phyloP scores from a whole-genome alignment of 2,329 filamentous ascomycete species.

The Colletotrichum simmondsii region DNA sequence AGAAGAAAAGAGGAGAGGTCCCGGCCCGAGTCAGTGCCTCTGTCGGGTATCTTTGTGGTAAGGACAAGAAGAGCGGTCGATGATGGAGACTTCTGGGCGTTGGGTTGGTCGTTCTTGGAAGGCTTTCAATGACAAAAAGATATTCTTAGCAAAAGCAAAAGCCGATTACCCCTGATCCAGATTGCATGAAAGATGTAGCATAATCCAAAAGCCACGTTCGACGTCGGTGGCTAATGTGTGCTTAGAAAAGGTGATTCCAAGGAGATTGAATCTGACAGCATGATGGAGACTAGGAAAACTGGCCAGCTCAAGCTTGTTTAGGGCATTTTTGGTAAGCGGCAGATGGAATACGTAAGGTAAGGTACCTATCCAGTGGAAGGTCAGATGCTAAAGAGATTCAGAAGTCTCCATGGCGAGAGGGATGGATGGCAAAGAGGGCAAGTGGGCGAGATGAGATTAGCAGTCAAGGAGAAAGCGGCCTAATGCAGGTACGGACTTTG shows the following conservation, averaged over 20 bases:
- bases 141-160: background rate
- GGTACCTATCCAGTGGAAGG: background rate
- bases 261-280: constrained; percentile 9
- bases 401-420: background rate
- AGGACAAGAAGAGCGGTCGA: constrained; percentile 11
- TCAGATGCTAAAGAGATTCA: background rate
- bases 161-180: constrained; percentile 14
- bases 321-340: background rate
- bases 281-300: background rate
- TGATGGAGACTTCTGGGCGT: background rate
- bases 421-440: background rate
- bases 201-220: background rate
- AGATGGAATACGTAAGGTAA: too few species aligned
- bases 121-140: background rate
- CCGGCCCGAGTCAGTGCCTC: constrained; percentile 1
- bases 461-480: background rate
- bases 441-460: background rate
- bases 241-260: background rate
- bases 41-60: background rate
- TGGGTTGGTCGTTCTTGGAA: background rate
- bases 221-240: background rate
- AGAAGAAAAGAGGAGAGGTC: background rate
- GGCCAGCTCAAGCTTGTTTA: background rate
- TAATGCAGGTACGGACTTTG: constrained; percentile 29
- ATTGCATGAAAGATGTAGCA: background rate